phyloP scores from a whole-genome alignment of 2,329 filamentous ascomycete genomes.

The Xylaria sp. region DNA sequence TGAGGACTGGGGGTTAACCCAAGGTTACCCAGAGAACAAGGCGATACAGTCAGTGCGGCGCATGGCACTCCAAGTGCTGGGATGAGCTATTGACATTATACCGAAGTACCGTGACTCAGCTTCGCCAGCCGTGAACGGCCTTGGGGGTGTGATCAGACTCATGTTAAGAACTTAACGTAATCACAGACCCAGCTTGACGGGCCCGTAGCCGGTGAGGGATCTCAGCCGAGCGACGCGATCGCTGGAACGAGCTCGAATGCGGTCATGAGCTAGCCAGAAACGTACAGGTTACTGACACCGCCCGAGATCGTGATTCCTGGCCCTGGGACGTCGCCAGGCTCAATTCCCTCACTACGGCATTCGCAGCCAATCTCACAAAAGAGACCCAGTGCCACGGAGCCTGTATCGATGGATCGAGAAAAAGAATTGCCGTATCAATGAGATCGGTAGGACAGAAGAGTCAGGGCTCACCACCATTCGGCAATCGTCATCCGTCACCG shows the following conservation, averaged over 20 bases:
- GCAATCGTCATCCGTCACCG: no score
- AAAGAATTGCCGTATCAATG: neutral
- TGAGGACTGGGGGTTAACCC: slow-evolving; percentile 33
- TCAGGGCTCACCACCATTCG: no score
- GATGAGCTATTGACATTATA: slow-evolving; percentile 35
- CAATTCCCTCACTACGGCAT: slow-evolving; percentile 26
- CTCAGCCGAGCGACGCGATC: no score
- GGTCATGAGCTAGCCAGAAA: neutral
- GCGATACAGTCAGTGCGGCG: slow-evolving; percentile 38
- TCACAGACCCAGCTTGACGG: neutral
- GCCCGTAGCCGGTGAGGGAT: no score
- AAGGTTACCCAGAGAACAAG: slow-evolving; percentile 34
- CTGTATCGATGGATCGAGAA: neutral
- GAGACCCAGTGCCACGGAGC: neutral
- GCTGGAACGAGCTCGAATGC: neutral
- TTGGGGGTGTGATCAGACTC: neutral
- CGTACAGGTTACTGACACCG: slow-evolving; percentile 29
- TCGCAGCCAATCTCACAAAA: slow-evolving; percentile 6
- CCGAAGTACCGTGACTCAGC: neutral
- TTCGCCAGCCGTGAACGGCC: neutral
- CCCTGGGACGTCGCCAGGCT: slow-evolving; percentile 34
- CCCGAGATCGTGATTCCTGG: slow-evolving; percentile 38
- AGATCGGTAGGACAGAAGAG: slow-evolving; percentile 21
- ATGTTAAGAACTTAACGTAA: neutral
- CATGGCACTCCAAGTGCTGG: slow-evolving; percentile 33